Evolutionary conservation across 78 protist species (phyloP), one percentile per base, ranked within the genome.

Genomic region (Dictyostelium firmibasis): DNA sequence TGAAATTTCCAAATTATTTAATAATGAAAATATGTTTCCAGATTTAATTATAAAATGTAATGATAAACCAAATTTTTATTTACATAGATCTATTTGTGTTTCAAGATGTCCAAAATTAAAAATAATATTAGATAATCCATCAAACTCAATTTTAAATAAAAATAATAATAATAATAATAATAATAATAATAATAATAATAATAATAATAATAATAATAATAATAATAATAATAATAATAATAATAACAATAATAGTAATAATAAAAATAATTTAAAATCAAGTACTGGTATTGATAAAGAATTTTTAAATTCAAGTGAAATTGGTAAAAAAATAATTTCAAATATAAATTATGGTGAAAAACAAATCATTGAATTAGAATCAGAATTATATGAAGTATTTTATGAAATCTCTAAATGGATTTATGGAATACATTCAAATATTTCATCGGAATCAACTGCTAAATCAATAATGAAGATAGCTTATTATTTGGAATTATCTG

Each of bases 61-160:
- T 23, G 86, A 20, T 47, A 23, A 41, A 53, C 29, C 70, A 41
- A 47, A 27, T 25, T 41, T 11, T 67, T 84, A 84, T 43, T 11
- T 89, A 14, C 94, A 89, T 89, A 78, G 53, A 70, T 89, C 88
- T 2, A 81, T 89, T n/a, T 89, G 94, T 81, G 50, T 89, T 10
- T 43, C 94, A 25, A 89, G 94, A 89, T 89, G 94, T 81, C 94
- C 75, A 44, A 89, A 89, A 50, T 47, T 89, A 10, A 41, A 41
- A 23, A 75, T 60, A 11, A 60, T 86, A n/a, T 5, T 86, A 1
- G 72, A 86, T 7, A 16, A 5, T 77, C 4, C 8, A 10, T 79
- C 29, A 79, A 76, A 2, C n/a, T 53, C 43, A n/a, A n/a, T 38
- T 38, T 38, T 38, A 38, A 57, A 70, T 16, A 0, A 0, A 2